phyloP scores from a whole-genome alignment of 1,284 basidiomycete species.

The Anthracocystis walkeri region DNA sequence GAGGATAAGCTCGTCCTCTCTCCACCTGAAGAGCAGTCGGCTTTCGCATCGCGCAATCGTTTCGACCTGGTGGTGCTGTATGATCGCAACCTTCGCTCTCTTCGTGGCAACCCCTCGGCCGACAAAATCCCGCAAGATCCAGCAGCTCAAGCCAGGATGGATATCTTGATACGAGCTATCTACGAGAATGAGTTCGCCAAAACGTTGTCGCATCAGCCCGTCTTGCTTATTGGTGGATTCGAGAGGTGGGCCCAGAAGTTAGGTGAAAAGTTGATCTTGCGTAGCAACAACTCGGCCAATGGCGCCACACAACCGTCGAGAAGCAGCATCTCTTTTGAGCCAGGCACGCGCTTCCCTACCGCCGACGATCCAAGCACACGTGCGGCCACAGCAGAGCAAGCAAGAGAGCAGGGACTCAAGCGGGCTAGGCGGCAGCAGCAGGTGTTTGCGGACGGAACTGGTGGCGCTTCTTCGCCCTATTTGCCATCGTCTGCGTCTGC shows the following conservation, averaged over 20 bases:
- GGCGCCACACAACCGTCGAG: conserved; percentile 2
- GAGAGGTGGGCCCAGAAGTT: conserved; percentile 83
- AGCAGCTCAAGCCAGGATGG: conserved; percentile 41
- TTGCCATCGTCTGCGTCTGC: conserved; percentile 17
- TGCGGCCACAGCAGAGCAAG: conserved; percentile 22
- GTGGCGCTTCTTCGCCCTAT: conserved; percentile 4
- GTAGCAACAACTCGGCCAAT: conserved; percentile 13
- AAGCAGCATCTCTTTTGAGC: conserved; percentile 46
- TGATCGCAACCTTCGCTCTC: conserved; percentile 73
- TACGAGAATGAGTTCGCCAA: conserved; percentile 60
- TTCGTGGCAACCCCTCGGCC: conserved; percentile 22
- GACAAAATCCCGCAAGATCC: conserved; percentile 42
- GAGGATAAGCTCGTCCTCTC: conserved; percentile 82
- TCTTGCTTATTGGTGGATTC: conserved; percentile 86
- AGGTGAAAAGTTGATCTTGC: conserved; percentile 73
- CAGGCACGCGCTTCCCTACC: conserved; percentile 40
- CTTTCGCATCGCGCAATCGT: conserved; percentile 83
- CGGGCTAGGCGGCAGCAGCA: conserved; percentile 46
- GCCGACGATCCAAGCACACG: conserved; percentile 32
- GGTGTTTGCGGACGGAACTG: conserved; percentile 31
- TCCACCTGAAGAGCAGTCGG: conserved; percentile 77
- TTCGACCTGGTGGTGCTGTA: conserved; percentile 92
- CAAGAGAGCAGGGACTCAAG: conserved; percentile 45
- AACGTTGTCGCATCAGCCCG: conserved; percentile 79
- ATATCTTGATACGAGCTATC: conserved; percentile 52